These are phyloP conservation scores for Herpomyces periplanetae DNA, from an alignment of 2,329 filamentous ascomycete genomes.

Conservation along the genomic window DNA sequence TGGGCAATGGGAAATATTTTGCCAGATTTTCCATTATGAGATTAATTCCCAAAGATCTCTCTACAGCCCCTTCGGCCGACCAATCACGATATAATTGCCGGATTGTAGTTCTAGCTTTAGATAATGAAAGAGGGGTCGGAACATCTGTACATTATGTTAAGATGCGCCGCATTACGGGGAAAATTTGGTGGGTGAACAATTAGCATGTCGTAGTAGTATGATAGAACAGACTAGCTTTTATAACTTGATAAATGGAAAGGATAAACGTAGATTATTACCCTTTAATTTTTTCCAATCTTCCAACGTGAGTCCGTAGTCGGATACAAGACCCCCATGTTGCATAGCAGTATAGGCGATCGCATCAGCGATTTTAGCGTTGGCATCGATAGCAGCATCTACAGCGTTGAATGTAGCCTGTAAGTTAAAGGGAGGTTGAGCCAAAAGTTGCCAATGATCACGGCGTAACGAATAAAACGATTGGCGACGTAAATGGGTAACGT, in stretches of 20 bases:
- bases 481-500: constrained; percentile 55
- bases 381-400: constrained; percentile 55
- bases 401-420: constrained; percentile 35
- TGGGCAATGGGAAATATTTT: constrained; percentile 8
- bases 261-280: not conserved
- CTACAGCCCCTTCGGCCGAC: constrained; percentile 31
- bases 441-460: constrained; percentile 37
- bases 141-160: constrained; percentile 23
- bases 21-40: constrained; percentile 27
- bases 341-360: constrained; percentile 31
- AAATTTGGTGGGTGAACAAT: too few relatives aligned
- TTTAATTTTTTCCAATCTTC: not conserved
- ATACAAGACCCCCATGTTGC: constrained; percentile 19
- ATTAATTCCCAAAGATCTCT: constrained; percentile 35
- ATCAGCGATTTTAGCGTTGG: constrained; percentile 45
- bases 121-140: constrained; percentile 32
- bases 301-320: constrained; percentile 3
- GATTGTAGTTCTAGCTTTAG: constrained; percentile 68
- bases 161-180: not conserved
- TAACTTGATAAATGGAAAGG: too few relatives aligned
- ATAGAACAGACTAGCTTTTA: too few relatives aligned
- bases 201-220: too few relatives aligned
- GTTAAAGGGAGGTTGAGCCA: constrained; percentile 43
- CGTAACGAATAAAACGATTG: constrained; percentile 78
- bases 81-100: constrained; percentile 86